Base-by-base conservation (phyloP, 768 basidiomycete genomes). In the Termitomyces sp. region DNA sequence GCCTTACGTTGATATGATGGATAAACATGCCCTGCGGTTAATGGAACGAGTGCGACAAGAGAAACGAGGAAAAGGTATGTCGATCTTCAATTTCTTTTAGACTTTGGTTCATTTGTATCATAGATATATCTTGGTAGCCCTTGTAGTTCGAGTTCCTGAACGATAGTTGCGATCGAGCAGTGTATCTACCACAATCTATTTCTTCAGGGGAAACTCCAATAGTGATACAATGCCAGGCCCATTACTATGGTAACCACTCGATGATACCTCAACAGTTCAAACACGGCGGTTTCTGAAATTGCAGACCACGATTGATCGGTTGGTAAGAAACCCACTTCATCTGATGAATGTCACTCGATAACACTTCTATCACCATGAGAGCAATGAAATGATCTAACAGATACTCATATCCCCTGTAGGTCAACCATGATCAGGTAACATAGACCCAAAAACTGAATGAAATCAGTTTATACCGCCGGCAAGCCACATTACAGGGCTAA, bases 1-100 rank as follows among this genome's bases (percentile, higher is more conserved):
- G 67, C 88, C 88, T 22, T 98, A 95, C 64, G 85, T 99, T 42
- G 89, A 95, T 46, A 83, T 97, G 76, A 72, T 98, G 61, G 91
- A 98, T 59, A 79, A 79, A 65, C 92, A 98, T 68, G 80, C 77
- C 14, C 57, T 68, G 36, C 65, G 67, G 31, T 68, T 88, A 29
- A 82, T 87, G 83, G 77, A 80, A n/a, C 79, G 82, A 59, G 76
- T 78, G 46, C 70, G 84, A 61, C 74, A 66, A 57, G 73, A 71
- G 43, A 85, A 81, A 65, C 75, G 79, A 39, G 77, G 73, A 46
- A 67, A 69, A 69, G 77, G 75, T 75, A 51, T 51, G 67, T 64
- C 24, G n/a, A 36, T 32, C 34, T 12, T 55, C 37, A 26, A 46
- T 46, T 44, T 16, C 32, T 14, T 29, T 43, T 48, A 34, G 16